Evolutionary conservation across 1,139 yeast genomes (phyloP), one percentile per base, ranked within the genome.

Genomic region (Pichia sp.): DNA sequence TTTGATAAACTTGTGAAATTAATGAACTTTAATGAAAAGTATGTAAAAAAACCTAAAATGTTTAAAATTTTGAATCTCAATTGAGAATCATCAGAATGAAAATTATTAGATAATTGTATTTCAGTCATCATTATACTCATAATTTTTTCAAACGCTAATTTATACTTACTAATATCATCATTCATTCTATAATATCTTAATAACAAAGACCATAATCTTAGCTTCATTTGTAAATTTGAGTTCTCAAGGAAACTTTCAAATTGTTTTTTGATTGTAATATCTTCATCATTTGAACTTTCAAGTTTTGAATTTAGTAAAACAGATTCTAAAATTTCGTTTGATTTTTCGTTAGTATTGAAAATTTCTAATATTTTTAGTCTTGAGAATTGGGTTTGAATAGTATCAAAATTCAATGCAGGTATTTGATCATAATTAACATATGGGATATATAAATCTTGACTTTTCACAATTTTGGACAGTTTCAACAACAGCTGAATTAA

Each of bases 191-290:
- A 88, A 48, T 77, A 77, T 53, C 77, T 79, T 39, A 87, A 72
- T 18, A 92, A 68, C 24, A 86, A 72, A 42, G 79, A 77, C 97
- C 97, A 90, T 3, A 92, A 68, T 49, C 80, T 80, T 36, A 88
- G 68, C 48, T 77, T 79, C 65, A 89, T 74, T 36, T 80, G 83
- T 22, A 84, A 70, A 0, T 92, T 78, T 0, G 95, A 80, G 15
- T 70, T 69, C 2, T 69, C 68, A 22, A 92, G 69, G 57, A 88
- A 88, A 18, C 68, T 64, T 25, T 73, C 70, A 61, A 87, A 80
- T 4, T 88, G 79, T 4, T 59, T 54, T 35, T 74, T 69, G 39
- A 74, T 76, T 0, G 61, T 25, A 42, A 40, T 9, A 23, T 44
- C 35, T 1, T 34, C 37, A n/a, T 20, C 40, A 8, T 29, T 36